Percentiles rank a stretch among this genome's conserved stretches.
Evolutionary conservation across 106 monocot species (phyloP).

Genomic region (Apostasia ramifera): DNA sequence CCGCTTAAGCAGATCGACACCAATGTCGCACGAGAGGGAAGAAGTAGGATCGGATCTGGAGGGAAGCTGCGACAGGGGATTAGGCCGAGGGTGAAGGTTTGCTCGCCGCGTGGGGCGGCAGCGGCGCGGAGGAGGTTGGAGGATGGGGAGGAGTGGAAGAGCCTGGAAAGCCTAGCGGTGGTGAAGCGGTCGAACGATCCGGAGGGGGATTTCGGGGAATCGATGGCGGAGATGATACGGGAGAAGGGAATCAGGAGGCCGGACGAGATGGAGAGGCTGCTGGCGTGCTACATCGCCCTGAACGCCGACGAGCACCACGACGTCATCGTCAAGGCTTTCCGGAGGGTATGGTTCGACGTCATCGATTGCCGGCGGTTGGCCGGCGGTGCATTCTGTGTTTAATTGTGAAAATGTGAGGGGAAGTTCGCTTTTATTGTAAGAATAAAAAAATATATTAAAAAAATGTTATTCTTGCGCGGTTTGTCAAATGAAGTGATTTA

Average conservation of each 20-base stretch:
- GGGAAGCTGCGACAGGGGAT: background rate
- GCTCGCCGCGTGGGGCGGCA: slow-evolving; percentile 23
- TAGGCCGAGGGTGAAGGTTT: slow-evolving; percentile 24
- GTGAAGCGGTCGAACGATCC: slow-evolving; percentile 62
- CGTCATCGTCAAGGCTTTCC: slow-evolving; percentile 68
- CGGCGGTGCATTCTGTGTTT: no score
- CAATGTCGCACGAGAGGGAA: background rate
- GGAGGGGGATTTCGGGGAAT: slow-evolving; percentile 66
- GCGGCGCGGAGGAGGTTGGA: slow-evolving; percentile 1
- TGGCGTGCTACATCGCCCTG: slow-evolving; percentile 66
- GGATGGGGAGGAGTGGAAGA: background rate
- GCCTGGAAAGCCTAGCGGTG: slow-evolving; percentile 56
- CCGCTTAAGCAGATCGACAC: background rate
- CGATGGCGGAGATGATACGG: slow-evolving; percentile 84
- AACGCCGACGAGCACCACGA: slow-evolving; percentile 82
- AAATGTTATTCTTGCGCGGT: no score
- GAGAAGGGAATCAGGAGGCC: slow-evolving; percentile 49
- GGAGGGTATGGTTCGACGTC: slow-evolving; percentile 66
- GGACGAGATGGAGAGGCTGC: slow-evolving; percentile 65
- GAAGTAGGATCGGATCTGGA: no score
- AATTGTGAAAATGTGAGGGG: no score
- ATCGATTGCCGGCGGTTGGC: background rate
- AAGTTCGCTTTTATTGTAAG: no score
- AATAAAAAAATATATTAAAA: no score
- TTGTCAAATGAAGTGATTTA: no score